Evolutionary conservation across 331 rosid genomes (phyloP).

Genomic region (Cydonia oblonga): DNA sequence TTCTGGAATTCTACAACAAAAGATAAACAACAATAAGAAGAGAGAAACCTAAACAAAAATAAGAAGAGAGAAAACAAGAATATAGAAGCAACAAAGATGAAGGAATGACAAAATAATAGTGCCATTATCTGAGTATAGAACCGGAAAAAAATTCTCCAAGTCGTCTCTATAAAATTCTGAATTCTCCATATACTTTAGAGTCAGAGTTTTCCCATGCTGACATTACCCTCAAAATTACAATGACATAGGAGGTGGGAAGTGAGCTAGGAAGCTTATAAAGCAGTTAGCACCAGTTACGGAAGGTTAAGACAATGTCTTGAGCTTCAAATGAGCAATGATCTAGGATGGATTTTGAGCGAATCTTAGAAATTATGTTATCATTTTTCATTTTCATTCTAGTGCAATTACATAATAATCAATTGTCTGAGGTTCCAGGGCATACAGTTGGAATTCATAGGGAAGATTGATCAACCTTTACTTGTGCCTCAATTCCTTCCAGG

Average conservation of each 20-base stretch:
- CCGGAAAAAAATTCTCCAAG: neutral
- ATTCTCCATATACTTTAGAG: neutral
- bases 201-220: neutral
- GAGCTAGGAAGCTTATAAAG: neutral
- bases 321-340: neutral
- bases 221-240: neutral
- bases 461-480: neutral
- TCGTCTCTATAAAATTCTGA: neutral
- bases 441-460: neutral
- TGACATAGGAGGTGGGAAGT: neutral
- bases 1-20: slow-evolving; percentile 62
- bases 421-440: neutral
- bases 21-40: neutral
- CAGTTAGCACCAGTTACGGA: neutral
- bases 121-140: neutral
- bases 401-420: neutral
- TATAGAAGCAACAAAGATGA: neutral
- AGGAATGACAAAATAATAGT: neutral
- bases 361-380: neutral
- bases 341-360: neutral
- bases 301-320: neutral
- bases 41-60: neutral
- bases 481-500: neutral
- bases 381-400: neutral
- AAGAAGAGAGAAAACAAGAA: neutral